A percentile compares a stretch with the other conserved stretches of the same genome.
Evolutionary conservation across 108 stramenopile genomes (phyloP).

Genomic region (Cylindrotheca closterium): DNA sequence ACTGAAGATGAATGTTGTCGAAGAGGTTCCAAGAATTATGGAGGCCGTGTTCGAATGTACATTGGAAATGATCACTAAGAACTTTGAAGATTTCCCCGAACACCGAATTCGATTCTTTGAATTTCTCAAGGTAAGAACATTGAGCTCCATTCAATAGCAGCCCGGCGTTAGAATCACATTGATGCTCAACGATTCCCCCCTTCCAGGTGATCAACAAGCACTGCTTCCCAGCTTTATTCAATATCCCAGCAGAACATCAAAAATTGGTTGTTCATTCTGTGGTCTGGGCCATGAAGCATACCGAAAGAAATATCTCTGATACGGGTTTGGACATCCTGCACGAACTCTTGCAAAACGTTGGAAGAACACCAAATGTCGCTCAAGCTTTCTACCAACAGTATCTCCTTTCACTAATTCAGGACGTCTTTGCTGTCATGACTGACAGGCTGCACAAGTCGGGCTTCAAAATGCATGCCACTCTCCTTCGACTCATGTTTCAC

Average conservation of each 20-base stretch:
- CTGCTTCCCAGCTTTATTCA: constrained; percentile 96
- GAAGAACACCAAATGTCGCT: constrained; percentile 83
- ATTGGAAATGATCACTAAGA: constrained; percentile 97
- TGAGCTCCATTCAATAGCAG: too few relatives aligned
- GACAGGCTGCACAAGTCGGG: constrained; percentile 98
- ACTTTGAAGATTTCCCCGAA: constrained; percentile 99
- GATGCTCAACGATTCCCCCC: constrained; percentile 8
- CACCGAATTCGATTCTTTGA: constrained; percentile 96
- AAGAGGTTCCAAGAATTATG: constrained; percentile 95
- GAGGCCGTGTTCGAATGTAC: constrained; percentile 97
- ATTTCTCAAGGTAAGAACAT: constrained; percentile 78
- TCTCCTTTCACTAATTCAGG: constrained; percentile 93
- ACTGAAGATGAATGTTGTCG: constrained; percentile 79
- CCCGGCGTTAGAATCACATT: too few relatives aligned
- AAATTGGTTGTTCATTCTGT: constrained; percentile 97
- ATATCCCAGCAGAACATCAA: constrained; percentile 94
- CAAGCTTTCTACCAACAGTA: constrained; percentile 97
- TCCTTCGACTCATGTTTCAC: constrained; percentile 96
- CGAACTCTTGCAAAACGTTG: constrained; percentile 93
- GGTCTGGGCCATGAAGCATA: constrained; percentile 99
- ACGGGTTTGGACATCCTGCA: constrained; percentile 95
- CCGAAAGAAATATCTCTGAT: constrained; percentile 96
- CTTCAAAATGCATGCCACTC: constrained; percentile 98
- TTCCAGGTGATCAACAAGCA: constrained; percentile 78
- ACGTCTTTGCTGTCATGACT: constrained; percentile 98